Evolutionary conservation across 768 basidiomycete genomes (phyloP), one percentile per base, ranked within the genome.

Genomic region (Cystobasidium tubakii): DNA sequence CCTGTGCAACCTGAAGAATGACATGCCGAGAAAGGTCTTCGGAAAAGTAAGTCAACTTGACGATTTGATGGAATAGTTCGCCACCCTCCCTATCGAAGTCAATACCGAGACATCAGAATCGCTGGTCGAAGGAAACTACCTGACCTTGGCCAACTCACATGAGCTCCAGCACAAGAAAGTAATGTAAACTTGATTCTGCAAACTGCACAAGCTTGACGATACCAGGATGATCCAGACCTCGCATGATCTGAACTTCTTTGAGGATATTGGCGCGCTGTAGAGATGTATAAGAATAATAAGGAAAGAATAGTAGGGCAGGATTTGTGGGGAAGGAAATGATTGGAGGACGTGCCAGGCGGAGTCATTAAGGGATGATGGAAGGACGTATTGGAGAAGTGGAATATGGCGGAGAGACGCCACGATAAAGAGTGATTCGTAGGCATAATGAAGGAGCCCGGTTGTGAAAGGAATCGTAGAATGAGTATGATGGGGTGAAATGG

Each of bases 181-280:
- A 99, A 80, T 95, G 87, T 77, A 98, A 93, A 27, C 84, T 84
- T 13, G 92, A 92, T 82, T 99, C 96, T 75, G 88, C 91, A 81
- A 98, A 98, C 57, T 89, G 89, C 50, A 88, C 83, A 21, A 99
- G 88, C 81, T 92, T 93, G 79, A 98, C 89, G 79, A 99, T 89
- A 31, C 89, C 86, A n/a, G 92, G 89, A 79, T 98, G 93, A 75
- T 89, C 88, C 66, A 87, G 90, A 19, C 91, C 91, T 42, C 94
- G 90, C 95, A 99, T 99, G 79, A 99, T 98, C 82, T 96, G 93
- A 15, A 99, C 96, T 88, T 99, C 96, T 86, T 99, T 99, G 78
- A 98, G 86, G 76, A 98, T 96, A 81, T 98, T 98, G 75, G 95
- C 88, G 75, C 96, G 91, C 96, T 99, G 82, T 73, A 43, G 74